Conservation (phyloP, 345 rosid species). For the Salix viminalis region DNA sequence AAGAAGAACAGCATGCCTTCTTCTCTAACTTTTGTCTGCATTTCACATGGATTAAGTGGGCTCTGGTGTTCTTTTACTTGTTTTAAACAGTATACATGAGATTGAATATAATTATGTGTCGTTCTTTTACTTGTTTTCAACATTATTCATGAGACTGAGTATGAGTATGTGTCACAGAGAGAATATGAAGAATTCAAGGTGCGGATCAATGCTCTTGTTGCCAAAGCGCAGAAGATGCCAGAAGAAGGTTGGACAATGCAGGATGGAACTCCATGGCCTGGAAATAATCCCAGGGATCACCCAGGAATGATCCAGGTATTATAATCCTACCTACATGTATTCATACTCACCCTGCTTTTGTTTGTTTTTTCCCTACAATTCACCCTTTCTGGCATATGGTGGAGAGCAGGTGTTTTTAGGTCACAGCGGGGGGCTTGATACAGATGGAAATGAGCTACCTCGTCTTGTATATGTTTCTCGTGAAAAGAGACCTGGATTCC, state of each 20-base stretch:
- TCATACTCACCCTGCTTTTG: background rate
- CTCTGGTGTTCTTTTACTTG: background rate
- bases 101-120: background rate
- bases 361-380: background rate
- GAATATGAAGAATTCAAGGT: conserved; percentile 99
- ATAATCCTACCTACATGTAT: conserved; percentile 1
- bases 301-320: conserved; percentile 98
- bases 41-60: background rate
- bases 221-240: conserved; percentile 96
- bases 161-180: conserved; percentile 46
- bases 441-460: conserved; percentile 97
- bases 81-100: background rate
- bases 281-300: conserved; percentile 97
- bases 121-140: background rate
- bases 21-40: background rate
- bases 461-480: conserved; percentile 99
- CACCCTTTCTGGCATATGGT: background rate
- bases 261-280: conserved; percentile 99
- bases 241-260: conserved; percentile 99
- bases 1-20: background rate
- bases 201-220: conserved; percentile 96
- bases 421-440: conserved; percentile 96
- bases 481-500: conserved; percentile 99
- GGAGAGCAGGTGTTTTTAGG: conserved; percentile 81
- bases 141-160: background rate